Evolutionary conservation across 148 eudicot species (phyloP).

Genomic region (Drosera capensis): DNA sequence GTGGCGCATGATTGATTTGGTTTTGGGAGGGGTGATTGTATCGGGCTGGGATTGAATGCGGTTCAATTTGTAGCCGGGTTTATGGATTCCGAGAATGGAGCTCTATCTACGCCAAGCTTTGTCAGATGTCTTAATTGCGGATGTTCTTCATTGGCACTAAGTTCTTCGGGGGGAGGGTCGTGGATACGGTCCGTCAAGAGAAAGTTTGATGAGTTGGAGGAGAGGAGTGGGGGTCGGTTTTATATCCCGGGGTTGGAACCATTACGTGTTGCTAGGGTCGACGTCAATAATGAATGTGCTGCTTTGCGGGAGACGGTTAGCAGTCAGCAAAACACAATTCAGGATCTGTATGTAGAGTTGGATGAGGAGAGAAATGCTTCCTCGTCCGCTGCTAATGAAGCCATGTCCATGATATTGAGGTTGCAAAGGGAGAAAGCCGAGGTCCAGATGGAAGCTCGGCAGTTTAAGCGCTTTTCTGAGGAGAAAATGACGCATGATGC

Average conservation of each 20-base stretch:
- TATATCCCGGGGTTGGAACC: conserved; percentile 43
- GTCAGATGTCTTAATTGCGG: too few species aligned
- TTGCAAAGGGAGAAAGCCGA: conserved; percentile 92
- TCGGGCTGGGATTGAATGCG: too few species aligned
- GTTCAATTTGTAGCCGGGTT: too few species aligned
- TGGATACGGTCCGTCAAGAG: conserved; percentile 72
- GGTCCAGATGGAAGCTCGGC: conserved; percentile 67
- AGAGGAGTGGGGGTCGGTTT: conserved; percentile 20
- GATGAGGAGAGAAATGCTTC: conserved; percentile 95
- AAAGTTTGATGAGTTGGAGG: conserved; percentile 51
- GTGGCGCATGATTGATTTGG: too few species aligned
- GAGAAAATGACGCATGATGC: conserved; percentile 79
- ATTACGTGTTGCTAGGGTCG: conserved; percentile 53
- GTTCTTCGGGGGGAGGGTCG: conserved; percentile 36
- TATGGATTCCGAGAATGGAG: too few species aligned
- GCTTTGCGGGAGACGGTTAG: conserved; percentile 64
- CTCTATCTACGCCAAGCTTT: too few species aligned
- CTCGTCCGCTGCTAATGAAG: conserved; percentile 87
- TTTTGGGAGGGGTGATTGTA: too few species aligned
- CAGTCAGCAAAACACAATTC: conserved; percentile 58
- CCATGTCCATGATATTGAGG: conserved; percentile 97
- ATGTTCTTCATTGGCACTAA: too few species aligned
- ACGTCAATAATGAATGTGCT: conserved; percentile 59
- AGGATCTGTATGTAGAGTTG: conserved; percentile 54
- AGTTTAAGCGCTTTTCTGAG: conserved; percentile 75